A percentile compares a stretch with the other conserved stretches of the same genome.
Evolutionary conservation across 352 stramenopile genomes (phyloP).

Genomic region (Phytophthora lateralis): DNA sequence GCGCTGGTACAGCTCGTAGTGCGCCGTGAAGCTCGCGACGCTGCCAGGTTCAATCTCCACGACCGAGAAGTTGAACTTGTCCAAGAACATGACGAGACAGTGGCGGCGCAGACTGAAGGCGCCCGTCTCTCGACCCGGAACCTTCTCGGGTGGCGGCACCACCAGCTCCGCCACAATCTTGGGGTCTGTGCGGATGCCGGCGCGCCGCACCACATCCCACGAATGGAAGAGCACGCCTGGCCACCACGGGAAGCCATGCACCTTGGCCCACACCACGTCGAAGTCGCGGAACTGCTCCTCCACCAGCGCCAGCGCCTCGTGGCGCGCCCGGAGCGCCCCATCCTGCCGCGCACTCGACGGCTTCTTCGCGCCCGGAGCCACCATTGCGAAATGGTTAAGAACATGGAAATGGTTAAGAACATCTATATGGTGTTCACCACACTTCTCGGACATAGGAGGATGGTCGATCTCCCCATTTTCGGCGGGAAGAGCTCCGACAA

Average conservation of each 20-base stretch:
- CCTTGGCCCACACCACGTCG: conserved; percentile 83
- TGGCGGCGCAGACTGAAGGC: conserved; percentile 27
- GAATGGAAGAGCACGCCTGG: conserved; percentile 74
- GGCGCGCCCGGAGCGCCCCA: conserved; percentile 27
- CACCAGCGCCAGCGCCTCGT: conserved; percentile 43
- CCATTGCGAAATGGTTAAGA: conserved; percentile 23
- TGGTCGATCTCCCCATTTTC: no score
- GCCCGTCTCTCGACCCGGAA: conserved; percentile 34
- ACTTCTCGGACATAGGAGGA: no score
- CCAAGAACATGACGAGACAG: conserved; percentile 68
- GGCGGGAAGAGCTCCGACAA: conserved; percentile 10
- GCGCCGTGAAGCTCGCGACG: conserved; percentile 56
- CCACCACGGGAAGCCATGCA: conserved; percentile 78
- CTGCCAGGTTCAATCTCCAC: conserved; percentile 41
- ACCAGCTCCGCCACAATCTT: conserved; percentile 34
- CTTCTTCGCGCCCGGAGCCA: conserved; percentile 35
- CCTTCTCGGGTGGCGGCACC: conserved; percentile 46
- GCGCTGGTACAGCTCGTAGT: conserved; percentile 46
- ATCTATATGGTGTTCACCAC: no score
- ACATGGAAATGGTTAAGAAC: no score
- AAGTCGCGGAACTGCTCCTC: conserved; percentile 68
- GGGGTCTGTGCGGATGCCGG: conserved; percentile 48
- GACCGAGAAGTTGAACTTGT: conserved; percentile 68
- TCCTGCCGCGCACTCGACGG: conserved; percentile 29
- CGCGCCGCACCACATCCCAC: conserved; percentile 54